Conservation (phyloP, 345 rosid genomes). For the Laguncularia racemosa region DNA sequence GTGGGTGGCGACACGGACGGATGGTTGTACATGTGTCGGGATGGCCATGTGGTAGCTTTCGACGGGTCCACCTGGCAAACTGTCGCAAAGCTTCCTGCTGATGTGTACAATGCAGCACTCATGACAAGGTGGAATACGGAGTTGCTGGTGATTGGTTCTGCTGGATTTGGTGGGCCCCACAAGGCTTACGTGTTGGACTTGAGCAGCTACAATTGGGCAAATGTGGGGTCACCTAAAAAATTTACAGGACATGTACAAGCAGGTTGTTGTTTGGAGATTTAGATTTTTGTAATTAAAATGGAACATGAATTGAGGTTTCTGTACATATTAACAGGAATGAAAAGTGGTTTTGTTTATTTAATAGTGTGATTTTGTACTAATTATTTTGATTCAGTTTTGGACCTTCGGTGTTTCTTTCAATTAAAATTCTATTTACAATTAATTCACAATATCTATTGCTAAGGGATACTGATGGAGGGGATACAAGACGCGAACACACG, state of each 20-base stretch:
- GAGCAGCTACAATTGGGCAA: constrained; percentile 31
- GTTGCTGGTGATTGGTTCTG: constrained; percentile 53
- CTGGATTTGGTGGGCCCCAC: constrained; percentile 25
- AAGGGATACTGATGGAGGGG: too few relatives aligned
- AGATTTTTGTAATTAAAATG: neutral
- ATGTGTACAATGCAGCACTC: constrained; percentile 25
- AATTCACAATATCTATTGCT: too few relatives aligned
- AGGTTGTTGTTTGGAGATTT: constrained; percentile 29
- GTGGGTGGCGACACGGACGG: constrained; percentile 12
- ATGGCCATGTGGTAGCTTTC: constrained; percentile 25
- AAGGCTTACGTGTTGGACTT: constrained; percentile 24
- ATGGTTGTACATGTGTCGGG: constrained; percentile 31
- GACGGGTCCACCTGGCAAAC: constrained; percentile 32
- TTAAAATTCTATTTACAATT: too few relatives aligned
- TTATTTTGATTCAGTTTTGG: too few relatives aligned
- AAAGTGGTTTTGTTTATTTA: too few relatives aligned
- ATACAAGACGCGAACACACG: too few relatives aligned
- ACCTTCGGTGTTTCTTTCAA: too few relatives aligned
- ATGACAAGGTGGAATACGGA: constrained; percentile 34
- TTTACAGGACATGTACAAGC: constrained; percentile 52
- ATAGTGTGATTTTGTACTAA: too few relatives aligned
- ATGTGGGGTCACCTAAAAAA: constrained; percentile 18
- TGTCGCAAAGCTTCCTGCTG: constrained; percentile 42
- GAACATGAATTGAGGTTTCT: neutral
- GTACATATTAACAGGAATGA: too few relatives aligned